These are phyloP conservation scores for Styphnolobium japonicum DNA, from an alignment of 306 rosid genomes.

Conservation along the genomic window DNA sequence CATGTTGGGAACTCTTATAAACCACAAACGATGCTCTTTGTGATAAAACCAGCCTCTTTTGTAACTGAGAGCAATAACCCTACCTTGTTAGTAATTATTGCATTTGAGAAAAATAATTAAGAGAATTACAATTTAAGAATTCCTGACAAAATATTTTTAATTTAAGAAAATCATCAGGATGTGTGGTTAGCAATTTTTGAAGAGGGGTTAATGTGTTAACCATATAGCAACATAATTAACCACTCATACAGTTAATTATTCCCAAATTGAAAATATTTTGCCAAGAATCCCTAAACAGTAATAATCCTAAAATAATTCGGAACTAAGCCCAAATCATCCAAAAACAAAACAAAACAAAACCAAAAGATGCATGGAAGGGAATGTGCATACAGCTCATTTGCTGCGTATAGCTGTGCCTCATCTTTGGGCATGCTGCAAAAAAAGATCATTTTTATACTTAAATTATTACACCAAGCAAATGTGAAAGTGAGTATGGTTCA, in stretches of 20 bases:
- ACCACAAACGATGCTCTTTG: slow-evolving; percentile 81
- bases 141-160: not conserved
- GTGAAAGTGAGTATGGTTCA: not conserved
- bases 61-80: slow-evolving; percentile 45
- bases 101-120: not conserved
- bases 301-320: not conserved
- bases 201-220: not conserved
- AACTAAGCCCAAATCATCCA: not conserved
- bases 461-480: not conserved
- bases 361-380: not conserved
- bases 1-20: slow-evolving; percentile 61
- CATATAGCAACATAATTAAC: not conserved
- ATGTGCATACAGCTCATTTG: slow-evolving; percentile 81
- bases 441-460: not conserved
- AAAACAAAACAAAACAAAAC: not conserved
- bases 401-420: slow-evolving; percentile 87
- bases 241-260: not conserved
- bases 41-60: slow-evolving; percentile 91
- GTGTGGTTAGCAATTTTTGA: not conserved
- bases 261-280: not conserved
- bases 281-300: not conserved
- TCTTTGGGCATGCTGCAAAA: slow-evolving; percentile 93
- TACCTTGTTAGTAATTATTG: slow-evolving; percentile 8
- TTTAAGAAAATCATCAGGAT: not conserved
- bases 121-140: not conserved